phyloP scores from a whole-genome alignment of 2,329 filamentous ascomycete genomes.

The Colletotrichum kahawae region DNA sequence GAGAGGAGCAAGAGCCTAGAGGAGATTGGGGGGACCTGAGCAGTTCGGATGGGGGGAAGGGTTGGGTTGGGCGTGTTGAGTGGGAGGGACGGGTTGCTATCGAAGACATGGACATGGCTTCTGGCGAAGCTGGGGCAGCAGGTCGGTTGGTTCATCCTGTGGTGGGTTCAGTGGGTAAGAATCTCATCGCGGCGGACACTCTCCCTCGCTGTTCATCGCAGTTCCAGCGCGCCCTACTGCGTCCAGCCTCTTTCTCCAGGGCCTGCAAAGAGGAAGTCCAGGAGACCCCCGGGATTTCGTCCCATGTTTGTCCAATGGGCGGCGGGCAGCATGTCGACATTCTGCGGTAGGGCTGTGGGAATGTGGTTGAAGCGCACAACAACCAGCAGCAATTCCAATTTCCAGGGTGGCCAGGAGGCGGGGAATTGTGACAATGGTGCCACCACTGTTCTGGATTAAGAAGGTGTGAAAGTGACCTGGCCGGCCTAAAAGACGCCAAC shows the following conservation, averaged over 20 bases:
- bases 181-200: not conserved
- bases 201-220: not conserved
- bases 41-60: not conserved
- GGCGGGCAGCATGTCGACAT: slow-evolving; percentile 10
- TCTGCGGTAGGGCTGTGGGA: slow-evolving; percentile 7
- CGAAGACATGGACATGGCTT: not conserved
- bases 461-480: slow-evolving; percentile 17
- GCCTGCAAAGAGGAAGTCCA: not conserved
- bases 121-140: not conserved
- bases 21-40: not conserved
- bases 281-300: slow-evolving; percentile 4
- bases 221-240: not conserved
- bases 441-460: slow-evolving; percentile 24
- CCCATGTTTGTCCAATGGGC: not conserved
- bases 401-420: slow-evolving; percentile 18
- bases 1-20: slow-evolving; percentile 13
- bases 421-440: slow-evolving; percentile 18
- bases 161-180: slow-evolving; percentile 6
- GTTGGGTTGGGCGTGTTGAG: not conserved
- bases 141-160: slow-evolving; percentile 8
- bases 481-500: slow-evolving; percentile 19
- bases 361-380: not conserved
- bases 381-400: slow-evolving; percentile 17
- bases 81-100: not conserved
- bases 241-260: not conserved